phyloP scores from a whole-genome alignment of 257 asterid species.

The Gentiana straminea region DNA sequence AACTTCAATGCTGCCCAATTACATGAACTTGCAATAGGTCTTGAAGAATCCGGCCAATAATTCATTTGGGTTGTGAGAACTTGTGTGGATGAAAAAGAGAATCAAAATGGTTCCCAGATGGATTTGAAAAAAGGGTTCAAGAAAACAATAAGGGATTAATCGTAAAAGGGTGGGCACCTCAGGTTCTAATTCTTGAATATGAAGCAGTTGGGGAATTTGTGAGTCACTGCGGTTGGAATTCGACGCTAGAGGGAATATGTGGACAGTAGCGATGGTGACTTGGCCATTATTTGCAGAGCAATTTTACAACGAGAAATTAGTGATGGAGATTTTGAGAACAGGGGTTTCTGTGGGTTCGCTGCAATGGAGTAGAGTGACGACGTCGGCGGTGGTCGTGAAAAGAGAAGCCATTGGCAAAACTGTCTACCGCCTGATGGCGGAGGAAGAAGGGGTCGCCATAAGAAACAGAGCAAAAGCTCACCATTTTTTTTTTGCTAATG shows the following conservation, averaged over 20 bases:
- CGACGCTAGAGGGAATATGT: constrained; percentile 29
- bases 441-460: constrained; percentile 20
- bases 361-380: constrained; percentile 7
- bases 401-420: constrained; percentile 22
- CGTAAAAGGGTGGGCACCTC: constrained; percentile 76
- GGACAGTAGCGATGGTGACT: constrained; percentile 34
- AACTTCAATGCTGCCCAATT: constrained; percentile 36
- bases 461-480: constrained; percentile 20
- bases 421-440: constrained; percentile 17
- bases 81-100: constrained; percentile 15
- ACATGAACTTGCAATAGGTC: constrained; percentile 53
- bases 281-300: constrained; percentile 48
- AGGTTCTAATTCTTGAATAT: constrained; percentile 34
- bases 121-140: constrained; percentile 38
- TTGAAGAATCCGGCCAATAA: constrained; percentile 41
- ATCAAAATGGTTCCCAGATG: constrained; percentile 36
- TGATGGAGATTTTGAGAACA: constrained; percentile 23
- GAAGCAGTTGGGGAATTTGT: constrained; percentile 27
- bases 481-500: too few species aligned
- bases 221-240: constrained; percentile 59
- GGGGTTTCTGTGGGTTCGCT: constrained; percentile 33
- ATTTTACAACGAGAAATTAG: constrained; percentile 34
- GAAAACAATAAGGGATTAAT: constrained; percentile 32
- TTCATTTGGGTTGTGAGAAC: constrained; percentile 63
- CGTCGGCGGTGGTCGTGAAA: constrained; percentile 10